Evolutionary conservation across 768 basidiomycete species (phyloP).

Genomic region (Leccinellum rugosiceps): DNA sequence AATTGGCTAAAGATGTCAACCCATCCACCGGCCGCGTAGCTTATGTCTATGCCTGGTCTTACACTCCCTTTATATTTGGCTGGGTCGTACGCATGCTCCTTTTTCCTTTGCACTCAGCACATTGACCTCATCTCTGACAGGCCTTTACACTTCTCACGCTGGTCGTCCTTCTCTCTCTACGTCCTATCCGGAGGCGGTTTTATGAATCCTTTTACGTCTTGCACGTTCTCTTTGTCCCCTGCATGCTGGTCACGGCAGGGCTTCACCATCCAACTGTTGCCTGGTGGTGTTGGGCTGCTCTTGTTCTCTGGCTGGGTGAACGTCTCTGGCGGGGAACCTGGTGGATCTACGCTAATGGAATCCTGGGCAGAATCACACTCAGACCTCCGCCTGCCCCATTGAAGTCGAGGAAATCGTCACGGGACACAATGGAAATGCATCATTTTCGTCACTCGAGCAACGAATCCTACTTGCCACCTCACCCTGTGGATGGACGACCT

Average conservation of each 20-base stretch:
- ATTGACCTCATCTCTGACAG: slow-evolving; percentile 34
- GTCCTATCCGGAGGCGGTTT: slow-evolving; percentile 46
- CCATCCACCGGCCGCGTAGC: slow-evolving; percentile 39
- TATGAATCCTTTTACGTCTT: slow-evolving; percentile 66
- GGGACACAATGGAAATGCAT: slow-evolving; percentile 28
- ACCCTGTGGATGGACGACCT: slow-evolving; percentile 8
- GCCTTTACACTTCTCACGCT: slow-evolving; percentile 54
- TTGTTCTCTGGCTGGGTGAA: slow-evolving; percentile 62
- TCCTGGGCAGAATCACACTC: slow-evolving; percentile 31
- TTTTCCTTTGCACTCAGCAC: slow-evolving; percentile 1
- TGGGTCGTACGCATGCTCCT: slow-evolving; percentile 43
- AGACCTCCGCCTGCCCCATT: background rate
- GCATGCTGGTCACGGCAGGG: slow-evolving; percentile 57
- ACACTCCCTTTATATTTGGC: slow-evolving; percentile 60
- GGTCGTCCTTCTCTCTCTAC: slow-evolving; percentile 49
- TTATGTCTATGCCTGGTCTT: slow-evolving; percentile 53
- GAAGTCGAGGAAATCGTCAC: background rate
- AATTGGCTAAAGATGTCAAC: slow-evolving; percentile 52
- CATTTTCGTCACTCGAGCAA: slow-evolving; percentile 4
- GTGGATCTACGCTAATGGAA: slow-evolving; percentile 60
- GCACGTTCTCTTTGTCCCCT: slow-evolving; percentile 61
- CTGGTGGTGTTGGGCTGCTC: slow-evolving; percentile 67
- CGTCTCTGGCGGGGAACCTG: slow-evolving; percentile 52
- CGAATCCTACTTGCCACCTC: background rate
- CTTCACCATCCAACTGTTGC: slow-evolving; percentile 65